Evolutionary conservation across 2,329 filamentous ascomycete genomes (phyloP).

Genomic region (Cercospora zeina): DNA sequence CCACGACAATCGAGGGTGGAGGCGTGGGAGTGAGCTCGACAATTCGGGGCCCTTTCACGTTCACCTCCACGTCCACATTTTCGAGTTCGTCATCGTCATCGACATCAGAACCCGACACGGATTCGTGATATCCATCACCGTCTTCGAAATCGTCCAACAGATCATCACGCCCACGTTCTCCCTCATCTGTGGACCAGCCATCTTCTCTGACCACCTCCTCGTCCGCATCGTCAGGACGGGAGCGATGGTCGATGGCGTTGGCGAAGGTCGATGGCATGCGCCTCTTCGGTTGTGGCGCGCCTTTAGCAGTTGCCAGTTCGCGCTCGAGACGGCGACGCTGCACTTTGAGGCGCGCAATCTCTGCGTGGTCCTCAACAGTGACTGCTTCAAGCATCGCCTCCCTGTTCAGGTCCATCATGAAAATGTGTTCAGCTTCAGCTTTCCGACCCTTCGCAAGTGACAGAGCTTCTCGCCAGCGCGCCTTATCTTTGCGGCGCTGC

Average conservation of each 20-base stretch:
- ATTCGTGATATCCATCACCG: conserved; percentile 3
- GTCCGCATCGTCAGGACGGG: conserved; percentile 11
- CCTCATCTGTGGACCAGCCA: conserved; percentile 18
- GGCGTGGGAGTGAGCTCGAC: background rate
- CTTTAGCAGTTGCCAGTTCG: conserved; percentile 10
- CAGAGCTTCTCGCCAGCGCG: conserved; percentile 21
- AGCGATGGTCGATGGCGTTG: background rate
- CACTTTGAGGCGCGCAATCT: conserved; percentile 20
- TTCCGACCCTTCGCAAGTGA: conserved; percentile 12
- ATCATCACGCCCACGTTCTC: background rate
- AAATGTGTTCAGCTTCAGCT: conserved; percentile 10
- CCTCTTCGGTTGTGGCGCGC: conserved; percentile 1
- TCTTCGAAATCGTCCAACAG: conserved; percentile 11
- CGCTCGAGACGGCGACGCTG: conserved; percentile 18
- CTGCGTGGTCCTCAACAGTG: conserved; percentile 11
- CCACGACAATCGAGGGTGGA: background rate
- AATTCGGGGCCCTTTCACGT: background rate
- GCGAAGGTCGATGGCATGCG: conserved; percentile 1
- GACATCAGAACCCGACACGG: background rate
- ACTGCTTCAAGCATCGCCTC: conserved; percentile 23
- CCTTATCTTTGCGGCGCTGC: conserved; percentile 3
- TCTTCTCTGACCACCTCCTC: conserved; percentile 21
- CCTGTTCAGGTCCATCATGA: conserved; percentile 18
- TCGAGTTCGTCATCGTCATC: conserved; percentile 2
- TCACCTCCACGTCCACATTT: conserved; percentile 1